A percentile compares a stretch with the other conserved stretches of the same genome.
Conservation (phyloP, 768 basidiomycete species). For the Cyclocybe aegerita region DNA sequence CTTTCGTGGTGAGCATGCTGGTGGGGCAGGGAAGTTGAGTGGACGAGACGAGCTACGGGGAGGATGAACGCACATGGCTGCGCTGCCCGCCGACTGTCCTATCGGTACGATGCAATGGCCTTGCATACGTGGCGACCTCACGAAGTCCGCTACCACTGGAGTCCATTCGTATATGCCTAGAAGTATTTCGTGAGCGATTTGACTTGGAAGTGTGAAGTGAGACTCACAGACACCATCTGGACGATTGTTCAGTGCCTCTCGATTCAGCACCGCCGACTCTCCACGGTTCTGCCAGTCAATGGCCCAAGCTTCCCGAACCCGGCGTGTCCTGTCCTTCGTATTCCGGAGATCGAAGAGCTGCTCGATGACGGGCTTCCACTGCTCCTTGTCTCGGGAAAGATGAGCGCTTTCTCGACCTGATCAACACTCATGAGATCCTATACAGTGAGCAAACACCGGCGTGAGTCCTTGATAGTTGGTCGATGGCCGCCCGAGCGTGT, state of each 20-base stretch:
- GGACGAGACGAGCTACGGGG: background rate
- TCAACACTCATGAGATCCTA: conserved; percentile 40
- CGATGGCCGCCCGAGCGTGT: conserved; percentile 25
- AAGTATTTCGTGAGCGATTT: background rate
- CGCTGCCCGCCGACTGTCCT: conserved; percentile 45
- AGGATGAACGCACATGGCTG: conserved; percentile 31
- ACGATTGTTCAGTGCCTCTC: background rate
- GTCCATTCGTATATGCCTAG: conserved; percentile 39
- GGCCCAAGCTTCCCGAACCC: conserved; percentile 1
- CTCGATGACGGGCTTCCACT: background rate
- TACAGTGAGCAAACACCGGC: conserved; percentile 46
- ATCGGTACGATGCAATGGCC: conserved; percentile 37
- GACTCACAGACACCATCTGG: background rate
- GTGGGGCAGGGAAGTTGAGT: background rate
- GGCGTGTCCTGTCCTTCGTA: background rate
- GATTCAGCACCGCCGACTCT: background rate
- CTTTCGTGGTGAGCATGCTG: conserved; percentile 39
- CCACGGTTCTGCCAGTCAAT: conserved; percentile 4
- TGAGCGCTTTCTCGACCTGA: background rate
- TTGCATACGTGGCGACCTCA: conserved; percentile 26
- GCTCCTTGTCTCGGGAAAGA: conserved; percentile 5
- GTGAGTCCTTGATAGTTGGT: conserved; percentile 36
- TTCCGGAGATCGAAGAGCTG: background rate
- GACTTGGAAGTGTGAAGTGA: background rate
- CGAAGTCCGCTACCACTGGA: conserved; percentile 31